Conservation (phyloP, 2,329 filamentous ascomycete species). For the Xylariaceae sp. region DNA sequence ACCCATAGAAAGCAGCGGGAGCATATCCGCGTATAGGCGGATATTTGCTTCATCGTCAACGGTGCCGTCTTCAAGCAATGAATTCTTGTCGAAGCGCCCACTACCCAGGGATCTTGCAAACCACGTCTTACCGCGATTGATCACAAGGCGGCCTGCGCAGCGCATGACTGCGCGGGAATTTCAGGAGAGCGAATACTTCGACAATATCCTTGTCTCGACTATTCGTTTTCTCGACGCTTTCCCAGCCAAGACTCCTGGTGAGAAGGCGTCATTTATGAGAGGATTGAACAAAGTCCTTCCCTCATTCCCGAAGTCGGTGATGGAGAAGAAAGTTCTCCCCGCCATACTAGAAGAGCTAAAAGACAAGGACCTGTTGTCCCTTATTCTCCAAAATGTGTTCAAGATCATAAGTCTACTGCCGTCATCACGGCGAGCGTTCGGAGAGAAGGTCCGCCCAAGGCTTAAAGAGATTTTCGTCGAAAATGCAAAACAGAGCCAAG, state of each 20-base stretch:
- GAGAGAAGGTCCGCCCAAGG: slow-evolving; percentile 83
- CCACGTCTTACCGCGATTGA: slow-evolving; percentile 81
- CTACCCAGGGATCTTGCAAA: slow-evolving; percentile 79
- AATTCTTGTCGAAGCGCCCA: slow-evolving; percentile 79
- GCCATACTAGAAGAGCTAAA: slow-evolving; percentile 92
- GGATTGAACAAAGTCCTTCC: slow-evolving; percentile 85
- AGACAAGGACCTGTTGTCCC: slow-evolving; percentile 81
- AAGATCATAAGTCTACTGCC: slow-evolving; percentile 83
- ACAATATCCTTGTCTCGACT: slow-evolving; percentile 94
- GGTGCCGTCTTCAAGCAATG: slow-evolving; percentile 80
- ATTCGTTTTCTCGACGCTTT: slow-evolving; percentile 93
- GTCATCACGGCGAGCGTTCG: slow-evolving; percentile 77
- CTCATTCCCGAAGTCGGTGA: slow-evolving; percentile 89
- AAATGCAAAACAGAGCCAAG: slow-evolving; percentile 63
- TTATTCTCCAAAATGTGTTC: slow-evolving; percentile 91
- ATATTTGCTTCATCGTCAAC: slow-evolving; percentile 79
- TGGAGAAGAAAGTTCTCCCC: slow-evolving; percentile 93
- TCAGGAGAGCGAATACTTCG: slow-evolving; percentile 93
- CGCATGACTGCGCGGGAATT: slow-evolving; percentile 89
- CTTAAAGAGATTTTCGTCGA: slow-evolving; percentile 82
- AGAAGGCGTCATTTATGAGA: slow-evolving; percentile 90
- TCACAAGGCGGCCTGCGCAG: slow-evolving; percentile 86
- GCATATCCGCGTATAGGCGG: slow-evolving; percentile 83
- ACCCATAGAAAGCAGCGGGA: slow-evolving; percentile 81
- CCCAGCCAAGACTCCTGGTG: slow-evolving; percentile 87